phyloP scores from a whole-genome alignment of 2,329 filamentous ascomycete genomes.

The Pyrenochaeta sp. region DNA sequence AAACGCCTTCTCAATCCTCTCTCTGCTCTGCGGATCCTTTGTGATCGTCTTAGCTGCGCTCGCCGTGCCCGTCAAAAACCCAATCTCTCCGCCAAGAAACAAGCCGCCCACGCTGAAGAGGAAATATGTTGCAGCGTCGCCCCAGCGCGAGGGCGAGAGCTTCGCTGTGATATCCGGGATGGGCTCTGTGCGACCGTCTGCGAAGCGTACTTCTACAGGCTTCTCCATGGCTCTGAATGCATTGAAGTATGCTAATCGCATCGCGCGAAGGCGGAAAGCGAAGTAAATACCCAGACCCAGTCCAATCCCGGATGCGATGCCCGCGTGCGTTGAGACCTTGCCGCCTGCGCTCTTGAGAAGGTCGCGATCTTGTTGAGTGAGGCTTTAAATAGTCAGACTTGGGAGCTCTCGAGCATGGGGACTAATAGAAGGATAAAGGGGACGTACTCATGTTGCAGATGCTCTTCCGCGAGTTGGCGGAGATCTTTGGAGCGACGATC shows the following conservation, averaged over 20 bases:
- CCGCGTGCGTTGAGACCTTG: conserved; percentile 64
- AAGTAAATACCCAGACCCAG: conserved; percentile 63
- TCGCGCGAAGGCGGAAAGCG: conserved; percentile 65
- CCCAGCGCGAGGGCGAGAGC: conserved; percentile 64
- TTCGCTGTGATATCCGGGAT: conserved; percentile 69
- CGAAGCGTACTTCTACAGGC: conserved; percentile 69
- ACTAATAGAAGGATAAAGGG: neutral
- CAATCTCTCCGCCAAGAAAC: conserved; percentile 71
- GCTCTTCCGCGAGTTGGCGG: conserved; percentile 41
- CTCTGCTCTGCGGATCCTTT: conserved; percentile 61
- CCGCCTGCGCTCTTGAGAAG: conserved; percentile 63
- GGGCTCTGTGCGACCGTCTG: conserved; percentile 67
- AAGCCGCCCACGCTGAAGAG: conserved; percentile 69
- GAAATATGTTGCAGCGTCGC: conserved; percentile 69
- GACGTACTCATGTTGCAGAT: conserved; percentile 45
- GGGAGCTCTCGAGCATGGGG: neutral
- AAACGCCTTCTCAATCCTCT: conserved; percentile 70
- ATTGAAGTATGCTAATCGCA: conserved; percentile 67
- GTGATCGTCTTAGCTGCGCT: conserved; percentile 63
- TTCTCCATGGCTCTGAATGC: conserved; percentile 68
- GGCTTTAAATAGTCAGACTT: conserved; percentile 31
- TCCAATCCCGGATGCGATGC: conserved; percentile 67
- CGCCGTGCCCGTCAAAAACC: conserved; percentile 65
- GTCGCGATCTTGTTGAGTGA: conserved; percentile 67
- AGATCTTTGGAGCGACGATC: conserved; percentile 38